Percentiles rank a stretch among this genome's conserved stretches.
Conservation (phyloP, 2,329 filamentous ascomycete species). For the Aspergillus alliaceus region DNA sequence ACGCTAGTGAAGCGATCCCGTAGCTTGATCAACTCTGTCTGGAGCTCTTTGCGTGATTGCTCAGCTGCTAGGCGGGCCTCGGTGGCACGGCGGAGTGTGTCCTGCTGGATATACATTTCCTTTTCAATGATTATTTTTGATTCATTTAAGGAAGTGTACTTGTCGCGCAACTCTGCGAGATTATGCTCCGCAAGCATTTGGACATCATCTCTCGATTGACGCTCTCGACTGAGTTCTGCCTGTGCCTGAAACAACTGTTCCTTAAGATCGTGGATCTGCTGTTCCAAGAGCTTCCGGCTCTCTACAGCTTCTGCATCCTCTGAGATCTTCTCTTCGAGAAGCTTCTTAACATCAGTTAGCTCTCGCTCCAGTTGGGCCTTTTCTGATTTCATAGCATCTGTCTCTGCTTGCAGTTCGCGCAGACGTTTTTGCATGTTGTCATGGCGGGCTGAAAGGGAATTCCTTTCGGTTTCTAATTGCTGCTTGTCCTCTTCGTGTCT, state of each 20-base stretch:
- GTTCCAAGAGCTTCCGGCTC: slow-evolving; percentile 77
- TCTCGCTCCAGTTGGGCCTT: slow-evolving; percentile 84
- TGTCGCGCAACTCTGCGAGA: slow-evolving; percentile 75
- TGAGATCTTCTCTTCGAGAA: slow-evolving; percentile 84
- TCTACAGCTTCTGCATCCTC: slow-evolving; percentile 84
- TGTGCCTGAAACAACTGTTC: slow-evolving; percentile 80
- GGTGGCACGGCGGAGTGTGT: slow-evolving; percentile 80
- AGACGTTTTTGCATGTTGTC: slow-evolving; percentile 74
- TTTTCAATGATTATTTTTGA: slow-evolving; percentile 98
- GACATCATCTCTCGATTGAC: slow-evolving; percentile 91
- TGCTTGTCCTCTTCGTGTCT: slow-evolving; percentile 79
- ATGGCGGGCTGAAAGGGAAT: slow-evolving; percentile 69
- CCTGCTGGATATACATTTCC: slow-evolving; percentile 93
- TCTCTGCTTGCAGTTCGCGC: slow-evolving; percentile 81
- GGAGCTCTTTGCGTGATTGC: slow-evolving; percentile 83
- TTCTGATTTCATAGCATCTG: slow-evolving; percentile 81
- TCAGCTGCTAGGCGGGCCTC: slow-evolving; percentile 79
- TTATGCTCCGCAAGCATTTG: slow-evolving; percentile 89
- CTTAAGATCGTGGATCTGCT: slow-evolving; percentile 85
- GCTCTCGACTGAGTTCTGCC: slow-evolving; percentile 83
- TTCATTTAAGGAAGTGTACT: slow-evolving; percentile 84
- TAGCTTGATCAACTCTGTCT: slow-evolving; percentile 78
- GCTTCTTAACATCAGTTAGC: slow-evolving; percentile 79
- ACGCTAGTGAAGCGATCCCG: slow-evolving; percentile 80
- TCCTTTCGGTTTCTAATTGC: slow-evolving; percentile 76